These are phyloP conservation scores for Cyclospora cayetanensis DNA, from an alignment of 169 alveolate genomes.

Conservation along the genomic window DNA sequence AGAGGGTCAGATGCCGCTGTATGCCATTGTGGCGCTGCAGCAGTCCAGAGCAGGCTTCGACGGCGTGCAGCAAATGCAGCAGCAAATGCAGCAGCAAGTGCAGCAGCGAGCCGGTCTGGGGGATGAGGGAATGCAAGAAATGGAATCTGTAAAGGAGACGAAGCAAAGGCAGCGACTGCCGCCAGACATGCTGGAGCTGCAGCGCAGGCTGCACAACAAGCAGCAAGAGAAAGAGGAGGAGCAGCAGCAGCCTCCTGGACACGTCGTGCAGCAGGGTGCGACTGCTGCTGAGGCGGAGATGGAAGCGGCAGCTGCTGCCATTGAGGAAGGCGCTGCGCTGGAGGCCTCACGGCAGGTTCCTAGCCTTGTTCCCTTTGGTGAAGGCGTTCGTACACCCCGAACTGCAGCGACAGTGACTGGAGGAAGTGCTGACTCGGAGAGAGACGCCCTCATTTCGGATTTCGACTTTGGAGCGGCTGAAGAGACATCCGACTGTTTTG, in stretches of 20 bases:
- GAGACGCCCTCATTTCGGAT: neutral
- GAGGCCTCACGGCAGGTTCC: neutral
- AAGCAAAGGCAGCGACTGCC: conserved; percentile 17
- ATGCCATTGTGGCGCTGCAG: conserved; percentile 6
- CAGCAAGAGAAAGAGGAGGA: conserved; percentile 4
- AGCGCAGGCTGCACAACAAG: neutral
- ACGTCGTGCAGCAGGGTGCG: no score
- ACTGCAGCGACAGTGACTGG: neutral
- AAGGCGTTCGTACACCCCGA: neutral
- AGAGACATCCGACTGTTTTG: neutral
- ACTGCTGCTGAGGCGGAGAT: neutral
- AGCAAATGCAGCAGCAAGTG: neutral
- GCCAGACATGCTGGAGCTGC: neutral
- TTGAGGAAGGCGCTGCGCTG: neutral
- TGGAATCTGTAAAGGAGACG: neutral
- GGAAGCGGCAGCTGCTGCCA: neutral
- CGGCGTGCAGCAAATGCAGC: neutral
- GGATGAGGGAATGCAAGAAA: neutral
- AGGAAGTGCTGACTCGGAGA: neutral
- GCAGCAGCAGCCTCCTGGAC: neutral
- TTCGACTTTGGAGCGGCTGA: neutral
- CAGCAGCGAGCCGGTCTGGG: neutral
- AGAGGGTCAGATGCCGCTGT: neutral
- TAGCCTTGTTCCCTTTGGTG: neutral
- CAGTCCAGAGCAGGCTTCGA: neutral